phyloP scores from a whole-genome alignment of 495 filamentous ascomycete genomes.

The Penicillium roqueforti region DNA sequence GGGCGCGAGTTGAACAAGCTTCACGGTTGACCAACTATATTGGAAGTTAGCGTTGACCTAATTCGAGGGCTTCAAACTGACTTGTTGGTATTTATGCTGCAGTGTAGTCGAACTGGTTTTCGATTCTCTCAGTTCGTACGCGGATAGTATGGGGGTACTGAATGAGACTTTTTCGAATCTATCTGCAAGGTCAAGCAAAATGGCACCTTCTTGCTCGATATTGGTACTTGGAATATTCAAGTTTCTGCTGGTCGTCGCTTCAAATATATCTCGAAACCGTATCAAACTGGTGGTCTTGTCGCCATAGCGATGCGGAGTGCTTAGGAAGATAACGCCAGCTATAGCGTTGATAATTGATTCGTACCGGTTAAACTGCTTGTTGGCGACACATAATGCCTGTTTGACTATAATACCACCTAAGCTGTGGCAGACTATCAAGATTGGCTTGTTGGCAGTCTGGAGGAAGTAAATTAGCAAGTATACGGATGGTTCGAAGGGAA shows the following conservation, averaged over 20 bases:
- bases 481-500: too few relatives aligned
- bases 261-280: slow-evolving; percentile 10
- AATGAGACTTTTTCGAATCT: slow-evolving; percentile 16
- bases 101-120: slow-evolving; percentile 9
- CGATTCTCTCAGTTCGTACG: slow-evolving; percentile 1
- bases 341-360: slow-evolving; percentile 27
- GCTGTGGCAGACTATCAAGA: slow-evolving; percentile 31
- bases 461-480: neutral
- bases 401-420: slow-evolving; percentile 46
- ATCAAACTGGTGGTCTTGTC: slow-evolving; percentile 9
- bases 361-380: slow-evolving; percentile 14
- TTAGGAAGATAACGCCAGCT: slow-evolving; percentile 25
- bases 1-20: slow-evolving; percentile 17
- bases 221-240: slow-evolving; percentile 11
- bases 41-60: slow-evolving; percentile 6
- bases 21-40: slow-evolving; percentile 14
- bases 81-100: slow-evolving; percentile 12
- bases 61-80: slow-evolving; percentile 6
- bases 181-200: slow-evolving; percentile 16
- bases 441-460: slow-evolving; percentile 7
- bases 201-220: neutral
- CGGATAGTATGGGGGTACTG: slow-evolving; percentile 19
- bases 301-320: slow-evolving; percentile 31
- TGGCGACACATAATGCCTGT: slow-evolving; percentile 34
- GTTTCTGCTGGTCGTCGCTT: slow-evolving; percentile 11